These are phyloP conservation scores for Fusarium proliferatum DNA, from an alignment of 2,329 filamentous ascomycete species.

Conservation along the genomic window DNA sequence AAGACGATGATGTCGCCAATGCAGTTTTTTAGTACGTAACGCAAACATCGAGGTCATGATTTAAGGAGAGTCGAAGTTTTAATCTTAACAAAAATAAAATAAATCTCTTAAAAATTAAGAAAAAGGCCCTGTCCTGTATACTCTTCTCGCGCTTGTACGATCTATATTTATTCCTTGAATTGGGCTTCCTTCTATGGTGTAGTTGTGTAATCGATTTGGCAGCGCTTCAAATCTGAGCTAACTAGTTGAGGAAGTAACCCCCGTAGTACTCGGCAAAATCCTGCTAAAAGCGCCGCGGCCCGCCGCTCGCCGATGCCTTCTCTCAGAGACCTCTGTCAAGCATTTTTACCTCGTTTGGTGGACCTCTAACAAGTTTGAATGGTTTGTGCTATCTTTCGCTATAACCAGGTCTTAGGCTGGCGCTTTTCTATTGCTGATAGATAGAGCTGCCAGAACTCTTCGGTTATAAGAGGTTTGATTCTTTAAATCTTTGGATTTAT, in stretches of 20 bases:
- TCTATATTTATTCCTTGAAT: neutral
- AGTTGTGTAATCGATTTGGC: neutral
- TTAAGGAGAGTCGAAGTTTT: no score
- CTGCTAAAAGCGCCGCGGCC: neutral
- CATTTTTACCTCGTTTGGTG: neutral
- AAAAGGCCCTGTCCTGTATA: fast-evolving
- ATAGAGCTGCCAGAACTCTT: no score
- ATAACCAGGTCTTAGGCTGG: no score
- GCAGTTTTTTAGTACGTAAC: no score
- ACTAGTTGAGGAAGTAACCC: neutral
- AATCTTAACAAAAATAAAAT: fast-evolving
- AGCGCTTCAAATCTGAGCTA: neutral
- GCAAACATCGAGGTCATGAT: neutral
- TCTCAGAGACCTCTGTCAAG: neutral
- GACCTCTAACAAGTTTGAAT: fast-evolving
- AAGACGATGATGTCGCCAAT: fast-evolving
- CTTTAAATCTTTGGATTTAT: fast-evolving
- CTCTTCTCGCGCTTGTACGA: neutral
- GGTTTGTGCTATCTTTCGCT: fast-evolving
- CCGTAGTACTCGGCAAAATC: neutral
- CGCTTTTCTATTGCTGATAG: fast-evolving
- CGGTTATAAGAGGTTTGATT: fast-evolving
- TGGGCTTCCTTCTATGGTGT: neutral
- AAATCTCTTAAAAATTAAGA: neutral
- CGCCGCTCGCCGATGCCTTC: neutral